Base-by-base conservation (phyloP, 331 rosid genomes). In the Ulmus americana region DNA sequence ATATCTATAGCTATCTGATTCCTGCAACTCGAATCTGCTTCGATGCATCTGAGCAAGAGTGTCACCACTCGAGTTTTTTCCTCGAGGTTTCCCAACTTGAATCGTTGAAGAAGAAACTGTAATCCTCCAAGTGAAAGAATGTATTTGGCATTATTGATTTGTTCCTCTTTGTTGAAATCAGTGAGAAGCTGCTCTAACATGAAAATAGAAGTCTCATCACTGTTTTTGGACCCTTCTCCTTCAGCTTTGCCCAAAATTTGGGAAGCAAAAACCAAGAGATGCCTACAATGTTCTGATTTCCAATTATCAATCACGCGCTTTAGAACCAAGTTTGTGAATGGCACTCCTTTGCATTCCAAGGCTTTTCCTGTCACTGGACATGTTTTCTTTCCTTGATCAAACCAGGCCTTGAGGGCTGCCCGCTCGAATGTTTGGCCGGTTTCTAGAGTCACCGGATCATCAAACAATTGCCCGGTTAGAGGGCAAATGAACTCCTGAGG, bases 381-480 rank as follows among this genome's bases (percentile, higher is more conserved):
- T 59, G 85, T 79, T 77, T 55, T 76, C 70, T 85, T 85, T 70
- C 96, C 95, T 74, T 81, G 77, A 66, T 77, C 80, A 74, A 91
- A 80, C 97, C 97, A 88, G 59, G 81, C 72, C 77, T 76, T 76
- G 56, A 88, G 81, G 59, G 90, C 90, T 35, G 65, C 70, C 61
- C 71, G 74, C 74, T 91, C 96, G 67, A 82, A 91, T 57, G 95
- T 91, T 77, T 88, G 82, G 15, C 96, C 96, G 38, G 90, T 84
- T 80, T 88, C 91, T 73, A 91, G 55, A 48, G 91, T 91, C 60
- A 85, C 85, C 8, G 97, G 97, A 63, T 91, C 94, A 68, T 88
- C 86, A 71, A 88, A 85, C 48, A 87, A 22, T 69, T 64, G 60
- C 49, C 90, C 82, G 57, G 83, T 87, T 41, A 87, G 79, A 69